Evolutionary conservation across 768 basidiomycete species (phyloP), one percentile per base, ranked within the genome.

Genomic region (Grammothele lineata): DNA sequence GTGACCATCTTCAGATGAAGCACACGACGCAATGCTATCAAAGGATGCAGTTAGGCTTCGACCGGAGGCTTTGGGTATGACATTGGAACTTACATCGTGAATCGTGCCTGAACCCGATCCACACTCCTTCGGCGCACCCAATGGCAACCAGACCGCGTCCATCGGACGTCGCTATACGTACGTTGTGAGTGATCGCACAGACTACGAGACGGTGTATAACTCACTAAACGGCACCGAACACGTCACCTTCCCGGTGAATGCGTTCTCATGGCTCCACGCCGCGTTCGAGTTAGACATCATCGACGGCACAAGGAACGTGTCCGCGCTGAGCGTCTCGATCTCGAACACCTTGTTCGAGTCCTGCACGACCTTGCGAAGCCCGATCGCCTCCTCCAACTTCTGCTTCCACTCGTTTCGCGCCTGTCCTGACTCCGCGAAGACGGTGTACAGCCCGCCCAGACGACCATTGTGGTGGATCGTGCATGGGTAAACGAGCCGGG

Each of bases 291-390:
- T 73, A 26, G 72, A 70, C 35, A 76, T 68, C 47, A 85, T 69
- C 1, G 84, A 77, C 0, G 90, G 87, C 18, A 90, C 78, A 38
- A 86, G 66, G 73, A 96, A 96, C 0, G 91, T 93, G 57, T 94
- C 91, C 17, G 80, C 73, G 62, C 92, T 94, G 45, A 96, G 73
- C 2, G 88, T 89, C 60, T 91, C 89, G 48, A 93, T 78, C 68
- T 97, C 93, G 56, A 97, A 96, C 15, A 91, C 91, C 71, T 92
- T 92, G 66, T 92, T 93, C 21, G 87, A 87, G 61, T 97, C 94
- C 61, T 94, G 87, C 23, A 93, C 91, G 26, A 87, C 83, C 58
- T 79, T 84, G 37, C 94, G 80, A 46, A 95, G 61, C 8, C 83
- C 87, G 42, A 92, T 79, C 14, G 94, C 93, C 63, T 95, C 89